phyloP scores from a whole-genome alignment of 176 grass and related monocot genomes.

The Panicum miliaceum region DNA sequence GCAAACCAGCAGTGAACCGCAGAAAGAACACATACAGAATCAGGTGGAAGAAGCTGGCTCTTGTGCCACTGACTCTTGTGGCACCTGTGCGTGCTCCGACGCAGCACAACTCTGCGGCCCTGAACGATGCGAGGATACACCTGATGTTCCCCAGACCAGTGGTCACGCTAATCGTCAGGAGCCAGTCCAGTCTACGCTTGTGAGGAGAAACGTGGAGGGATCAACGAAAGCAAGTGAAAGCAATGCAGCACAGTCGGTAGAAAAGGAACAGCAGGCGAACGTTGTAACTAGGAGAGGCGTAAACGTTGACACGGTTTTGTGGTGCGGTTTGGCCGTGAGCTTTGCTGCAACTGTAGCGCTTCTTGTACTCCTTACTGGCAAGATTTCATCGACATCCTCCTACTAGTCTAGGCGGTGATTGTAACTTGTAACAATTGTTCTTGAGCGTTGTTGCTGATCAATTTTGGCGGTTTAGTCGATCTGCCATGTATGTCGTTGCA shows the following conservation, averaged over 20 bases:
- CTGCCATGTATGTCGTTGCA: background rate
- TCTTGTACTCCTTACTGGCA: constrained; percentile 47
- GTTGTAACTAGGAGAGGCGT: constrained; percentile 27
- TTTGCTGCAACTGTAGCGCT: constrained; percentile 51
- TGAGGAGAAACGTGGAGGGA: constrained; percentile 59
- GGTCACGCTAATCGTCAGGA: background rate
- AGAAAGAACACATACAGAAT: constrained; percentile 10
- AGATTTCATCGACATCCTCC: constrained; percentile 34
- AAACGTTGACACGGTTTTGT: constrained; percentile 59
- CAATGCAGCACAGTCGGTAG: background rate
- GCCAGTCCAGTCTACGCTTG: constrained; percentile 44
- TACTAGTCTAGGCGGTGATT: background rate
- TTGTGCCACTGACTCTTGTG: constrained; percentile 30
- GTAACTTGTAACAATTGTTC: constrained; percentile 1
- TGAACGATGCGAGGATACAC: background rate
- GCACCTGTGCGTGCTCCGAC: constrained; percentile 57
- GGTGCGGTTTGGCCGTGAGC: constrained; percentile 58
- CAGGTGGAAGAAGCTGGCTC: constrained; percentile 44
- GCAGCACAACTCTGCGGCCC: constrained; percentile 21
- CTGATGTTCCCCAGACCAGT: background rate
- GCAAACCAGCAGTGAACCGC: constrained; percentile 19
- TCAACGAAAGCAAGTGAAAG: constrained; percentile 17
- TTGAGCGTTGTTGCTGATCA: constrained; percentile 24
- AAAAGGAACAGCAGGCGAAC: constrained; percentile 25
- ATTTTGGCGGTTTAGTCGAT: constrained; percentile 1